A percentile compares a stretch with the other conserved stretches of the same genome.
phyloP scores from a whole-genome alignment of 192 early-diverging fungal genomes.

The Coemansia sp. region DNA sequence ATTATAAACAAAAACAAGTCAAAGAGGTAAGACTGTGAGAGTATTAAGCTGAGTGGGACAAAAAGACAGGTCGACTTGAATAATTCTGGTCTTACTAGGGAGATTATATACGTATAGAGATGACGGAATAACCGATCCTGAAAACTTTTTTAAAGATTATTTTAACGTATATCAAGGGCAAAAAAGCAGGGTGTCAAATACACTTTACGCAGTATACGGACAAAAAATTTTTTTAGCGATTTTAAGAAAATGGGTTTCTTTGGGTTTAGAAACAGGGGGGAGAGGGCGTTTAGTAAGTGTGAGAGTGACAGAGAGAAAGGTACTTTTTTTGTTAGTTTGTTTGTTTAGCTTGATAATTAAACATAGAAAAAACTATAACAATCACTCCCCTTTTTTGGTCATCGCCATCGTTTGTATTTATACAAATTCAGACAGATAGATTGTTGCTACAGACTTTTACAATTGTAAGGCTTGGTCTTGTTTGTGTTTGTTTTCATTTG shows the following conservation, averaged over 20 bases:
- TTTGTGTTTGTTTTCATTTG: background rate
- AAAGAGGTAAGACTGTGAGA: background rate
- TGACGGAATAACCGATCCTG: background rate
- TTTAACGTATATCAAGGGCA: background rate
- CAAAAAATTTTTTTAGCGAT: too few species aligned
- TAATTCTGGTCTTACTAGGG: background rate
- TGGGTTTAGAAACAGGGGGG: background rate
- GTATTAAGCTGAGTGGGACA: background rate
- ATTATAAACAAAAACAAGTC: constrained; percentile 8
- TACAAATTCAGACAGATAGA: background rate
- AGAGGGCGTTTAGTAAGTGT: background rate
- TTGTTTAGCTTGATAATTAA: constrained; percentile 2
- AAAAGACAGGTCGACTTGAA: background rate
- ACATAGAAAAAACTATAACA: background rate
- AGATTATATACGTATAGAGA: background rate
- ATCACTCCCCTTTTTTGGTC: constrained; percentile 1
- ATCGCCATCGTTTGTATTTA: background rate
- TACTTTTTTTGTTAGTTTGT: background rate
- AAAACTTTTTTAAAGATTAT: background rate
- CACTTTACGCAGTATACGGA: background rate
- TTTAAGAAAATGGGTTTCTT: background rate
- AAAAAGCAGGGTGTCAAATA: background rate
- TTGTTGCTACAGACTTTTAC: background rate
- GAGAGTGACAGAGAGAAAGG: background rate
- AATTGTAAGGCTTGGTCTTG: constrained; percentile 4